These are phyloP conservation scores for Cardamine occulta DNA, from an alignment of 345 rosid species.

Conservation along the genomic window DNA sequence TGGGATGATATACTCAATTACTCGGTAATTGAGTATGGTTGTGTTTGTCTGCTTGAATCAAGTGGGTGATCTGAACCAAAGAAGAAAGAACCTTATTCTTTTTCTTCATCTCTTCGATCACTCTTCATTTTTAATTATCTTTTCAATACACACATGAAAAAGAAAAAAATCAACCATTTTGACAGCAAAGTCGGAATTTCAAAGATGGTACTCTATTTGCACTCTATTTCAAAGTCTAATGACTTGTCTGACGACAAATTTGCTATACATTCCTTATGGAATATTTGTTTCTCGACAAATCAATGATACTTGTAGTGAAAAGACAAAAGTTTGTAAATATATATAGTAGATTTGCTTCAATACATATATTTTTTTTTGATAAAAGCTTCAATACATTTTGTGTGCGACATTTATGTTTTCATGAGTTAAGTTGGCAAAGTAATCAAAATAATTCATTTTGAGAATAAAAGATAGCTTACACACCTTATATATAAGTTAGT, in stretches of 20 bases:
- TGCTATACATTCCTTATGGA: neutral
- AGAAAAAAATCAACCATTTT: too few relatives aligned
- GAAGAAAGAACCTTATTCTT: constrained; percentile 22
- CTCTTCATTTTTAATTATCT: neutral
- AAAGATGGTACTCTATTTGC: constrained; percentile 10
- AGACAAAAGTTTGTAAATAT: neutral
- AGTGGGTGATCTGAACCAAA: too few relatives aligned
- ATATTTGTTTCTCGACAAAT: constrained; percentile 11
- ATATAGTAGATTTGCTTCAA: too few relatives aligned
- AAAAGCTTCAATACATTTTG: neutral
- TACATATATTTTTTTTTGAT: too few relatives aligned
- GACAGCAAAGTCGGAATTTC: neutral
- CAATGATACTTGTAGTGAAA: neutral
- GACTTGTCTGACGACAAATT: constrained; percentile 1
- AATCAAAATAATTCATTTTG: neutral
- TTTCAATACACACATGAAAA: neutral
- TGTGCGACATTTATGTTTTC: neutral
- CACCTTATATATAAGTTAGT: neutral
- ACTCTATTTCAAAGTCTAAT: neutral
- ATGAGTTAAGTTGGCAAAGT: constrained; percentile 5
- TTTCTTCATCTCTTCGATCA: constrained; percentile 3
- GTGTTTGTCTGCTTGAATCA: too few relatives aligned
- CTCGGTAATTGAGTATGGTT: too few relatives aligned
- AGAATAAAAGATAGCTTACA: constrained; percentile 19
- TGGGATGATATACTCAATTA: neutral